phyloP scores from a whole-genome alignment of 169 alveolate species.

The Cryptosporidium felis region DNA sequence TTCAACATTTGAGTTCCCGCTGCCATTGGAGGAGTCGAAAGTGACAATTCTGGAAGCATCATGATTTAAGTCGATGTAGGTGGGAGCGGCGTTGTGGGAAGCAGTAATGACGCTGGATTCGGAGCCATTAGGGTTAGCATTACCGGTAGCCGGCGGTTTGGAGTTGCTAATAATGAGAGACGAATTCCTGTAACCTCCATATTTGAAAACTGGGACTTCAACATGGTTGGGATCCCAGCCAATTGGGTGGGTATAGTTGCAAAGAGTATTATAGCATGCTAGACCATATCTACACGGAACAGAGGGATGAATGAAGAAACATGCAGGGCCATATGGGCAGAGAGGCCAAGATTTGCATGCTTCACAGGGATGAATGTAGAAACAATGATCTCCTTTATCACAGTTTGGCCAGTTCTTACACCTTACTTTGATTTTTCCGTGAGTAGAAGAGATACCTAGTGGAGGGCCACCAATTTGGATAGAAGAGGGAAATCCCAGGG shows the following conservation, averaged over 20 bases:
- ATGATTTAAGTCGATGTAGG: neutral
- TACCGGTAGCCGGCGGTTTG: conserved; percentile 7
- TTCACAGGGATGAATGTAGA: conserved; percentile 66
- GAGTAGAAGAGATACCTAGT: neutral
- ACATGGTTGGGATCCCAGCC: conserved; percentile 68
- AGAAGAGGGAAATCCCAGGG: conserved; percentile 1
- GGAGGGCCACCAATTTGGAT: neutral
- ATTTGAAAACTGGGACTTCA: conserved; percentile 62
- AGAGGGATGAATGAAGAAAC: conserved; percentile 66
- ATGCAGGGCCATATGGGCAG: conserved; percentile 70
- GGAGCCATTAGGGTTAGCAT: conserved; percentile 15
- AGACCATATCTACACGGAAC: conserved; percentile 66
- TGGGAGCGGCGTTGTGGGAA: neutral
- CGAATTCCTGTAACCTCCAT: conserved; percentile 67
- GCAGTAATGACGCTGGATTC: neutral
- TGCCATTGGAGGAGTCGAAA: neutral
- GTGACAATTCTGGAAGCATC: neutral
- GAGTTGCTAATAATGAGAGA: conserved; percentile 32
- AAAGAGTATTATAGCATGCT: conserved; percentile 43
- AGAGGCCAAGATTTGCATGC: conserved; percentile 67
- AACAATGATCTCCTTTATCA: conserved; percentile 61
- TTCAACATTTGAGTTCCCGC: neutral
- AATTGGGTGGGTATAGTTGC: conserved; percentile 53
- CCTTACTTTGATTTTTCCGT: conserved; percentile 45
- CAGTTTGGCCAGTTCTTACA: conserved; percentile 70